Evolutionary conservation across 768 basidiomycete genomes (phyloP), one percentile per base, ranked within the genome.

Genomic region (Tremella yokohamensis): DNA sequence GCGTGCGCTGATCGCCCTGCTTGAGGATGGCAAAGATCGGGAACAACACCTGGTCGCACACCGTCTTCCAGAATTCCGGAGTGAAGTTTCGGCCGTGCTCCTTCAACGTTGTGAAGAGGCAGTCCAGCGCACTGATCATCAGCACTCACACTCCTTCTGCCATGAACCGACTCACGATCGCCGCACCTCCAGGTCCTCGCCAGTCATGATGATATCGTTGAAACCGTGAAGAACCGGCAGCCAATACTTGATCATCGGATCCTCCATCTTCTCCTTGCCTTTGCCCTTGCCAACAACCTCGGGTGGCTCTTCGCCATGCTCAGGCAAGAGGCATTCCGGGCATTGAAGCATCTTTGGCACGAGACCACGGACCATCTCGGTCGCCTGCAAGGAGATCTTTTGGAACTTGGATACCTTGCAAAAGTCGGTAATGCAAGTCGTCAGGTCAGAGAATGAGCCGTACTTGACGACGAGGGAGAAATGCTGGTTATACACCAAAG

Each of bases 191-290:
- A 99, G 79, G 71, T 99, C 96, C 75, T 98, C 96, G 16, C 91
- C 96, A 61, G 96, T 98, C 94, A 99, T 98, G 74, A 99, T 94
- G 54, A 99, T 94, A 75, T 98, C 96, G 77, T 93, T 97, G 80
- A 97, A 98, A n/a, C 89, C 88, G 72, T 98, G 94, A 38, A 98
- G 80, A 1, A 90, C 85, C 0, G 96, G 96, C 80, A 89, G 92
- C 96, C 96, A 99, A 77, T 87, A 97, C 66, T 86, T 87, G 78
- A 97, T 87, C 89, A 92, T 93, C 25, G 84, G 84, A 61, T 96
- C 94, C 57, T 78, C 75, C 15, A 54, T 40, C 29, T 38, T 54
- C 19, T 55, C 62, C 40, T 54, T 58, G 18, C 58, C 52, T 20
- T 65, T 63, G 22, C 63, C 66, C 8, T 57, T 53, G 8, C 12